These are phyloP conservation scores for Brasenia schreberi DNA, from an alignment of 164 flowering plant genomes.

Conservation along the genomic window DNA sequence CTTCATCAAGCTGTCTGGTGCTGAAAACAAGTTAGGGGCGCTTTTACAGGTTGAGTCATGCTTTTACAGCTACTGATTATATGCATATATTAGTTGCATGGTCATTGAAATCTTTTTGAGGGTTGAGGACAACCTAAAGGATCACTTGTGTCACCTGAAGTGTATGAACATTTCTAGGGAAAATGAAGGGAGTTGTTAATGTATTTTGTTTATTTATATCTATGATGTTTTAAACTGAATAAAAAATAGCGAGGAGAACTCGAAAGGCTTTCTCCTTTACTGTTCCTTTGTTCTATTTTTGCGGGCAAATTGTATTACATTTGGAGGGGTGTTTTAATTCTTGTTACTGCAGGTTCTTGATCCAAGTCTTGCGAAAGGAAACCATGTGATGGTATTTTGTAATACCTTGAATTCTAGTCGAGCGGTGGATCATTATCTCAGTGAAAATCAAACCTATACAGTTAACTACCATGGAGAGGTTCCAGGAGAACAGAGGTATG, in stretches of 20 bases:
- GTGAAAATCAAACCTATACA: conserved; percentile 74
- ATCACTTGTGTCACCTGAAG: too few relatives aligned
- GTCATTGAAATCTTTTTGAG: neutral
- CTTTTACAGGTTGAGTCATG: conserved; percentile 83
- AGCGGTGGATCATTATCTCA: conserved; percentile 91
- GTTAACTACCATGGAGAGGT: conserved; percentile 99
- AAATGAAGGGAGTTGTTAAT: too few relatives aligned
- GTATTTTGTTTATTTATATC: too few relatives aligned
- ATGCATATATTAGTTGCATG: neutral
- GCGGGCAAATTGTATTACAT: too few relatives aligned
- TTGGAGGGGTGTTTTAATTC: too few relatives aligned
- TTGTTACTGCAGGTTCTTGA: conserved; percentile 63
- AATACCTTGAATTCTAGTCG: conserved; percentile 94
- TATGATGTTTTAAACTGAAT: too few relatives aligned
- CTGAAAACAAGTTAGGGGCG: conserved; percentile 90
- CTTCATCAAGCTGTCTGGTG: conserved; percentile 81
- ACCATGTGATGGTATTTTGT: conserved; percentile 94
- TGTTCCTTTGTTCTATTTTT: too few relatives aligned
- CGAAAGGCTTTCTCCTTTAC: too few relatives aligned
- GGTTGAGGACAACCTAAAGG: neutral
- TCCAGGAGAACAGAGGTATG: conserved; percentile 91
- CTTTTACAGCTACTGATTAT: too few relatives aligned
- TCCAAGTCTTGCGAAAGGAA: conserved; percentile 91
- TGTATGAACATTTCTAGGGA: too few relatives aligned
- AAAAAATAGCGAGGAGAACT: too few relatives aligned